A percentile compares a stretch with the other conserved stretches of the same genome.
phyloP scores from a whole-genome alignment of 805 yeast species.

The Hanseniaspora taiwanica region DNA sequence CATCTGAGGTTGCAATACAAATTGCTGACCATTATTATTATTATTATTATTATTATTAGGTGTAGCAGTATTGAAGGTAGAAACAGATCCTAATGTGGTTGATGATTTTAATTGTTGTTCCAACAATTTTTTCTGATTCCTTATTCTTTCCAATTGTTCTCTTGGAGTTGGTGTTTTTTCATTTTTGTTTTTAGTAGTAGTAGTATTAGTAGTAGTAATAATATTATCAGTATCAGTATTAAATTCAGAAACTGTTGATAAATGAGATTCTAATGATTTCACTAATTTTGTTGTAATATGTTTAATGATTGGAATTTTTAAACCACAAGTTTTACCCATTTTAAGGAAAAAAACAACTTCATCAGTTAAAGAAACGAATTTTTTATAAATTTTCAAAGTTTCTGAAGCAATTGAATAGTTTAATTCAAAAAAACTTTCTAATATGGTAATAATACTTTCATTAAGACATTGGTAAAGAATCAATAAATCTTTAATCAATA shows the following conservation, averaged over 20 bases:
- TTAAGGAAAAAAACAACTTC: constrained; percentile 80
- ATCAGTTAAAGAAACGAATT: constrained; percentile 73
- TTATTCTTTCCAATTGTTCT: constrained; percentile 22
- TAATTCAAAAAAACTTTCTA: constrained; percentile 93
- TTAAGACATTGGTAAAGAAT: constrained; percentile 80
- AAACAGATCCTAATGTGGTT: no score
- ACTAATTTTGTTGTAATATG: constrained; percentile 95
- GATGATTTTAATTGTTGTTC: constrained; percentile 22
- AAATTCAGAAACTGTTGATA: constrained; percentile 64
- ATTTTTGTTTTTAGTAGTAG: constrained; percentile 8
- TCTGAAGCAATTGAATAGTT: constrained; percentile 74
- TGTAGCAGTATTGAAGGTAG: constrained; percentile 17
- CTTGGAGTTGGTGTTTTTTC: constrained; percentile 15
- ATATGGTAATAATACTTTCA: constrained; percentile 87
- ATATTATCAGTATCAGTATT: constrained; percentile 18
- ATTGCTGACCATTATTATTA: constrained; percentile 12
- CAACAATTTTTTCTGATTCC: constrained; percentile 20
- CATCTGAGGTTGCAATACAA: constrained; percentile 18
- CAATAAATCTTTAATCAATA: constrained; percentile 80
- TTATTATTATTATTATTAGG: constrained; percentile 12
- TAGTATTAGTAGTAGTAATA: constrained; percentile 1
- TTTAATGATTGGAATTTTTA: constrained; percentile 88
- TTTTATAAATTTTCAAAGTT: constrained; percentile 71
- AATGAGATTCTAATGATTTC: constrained; percentile 73
- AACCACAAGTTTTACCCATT: constrained; percentile 80